These are phyloP conservation scores for Pythium brachiatum DNA, from an alignment of 352 stramenopile genomes.

Conservation along the genomic window DNA sequence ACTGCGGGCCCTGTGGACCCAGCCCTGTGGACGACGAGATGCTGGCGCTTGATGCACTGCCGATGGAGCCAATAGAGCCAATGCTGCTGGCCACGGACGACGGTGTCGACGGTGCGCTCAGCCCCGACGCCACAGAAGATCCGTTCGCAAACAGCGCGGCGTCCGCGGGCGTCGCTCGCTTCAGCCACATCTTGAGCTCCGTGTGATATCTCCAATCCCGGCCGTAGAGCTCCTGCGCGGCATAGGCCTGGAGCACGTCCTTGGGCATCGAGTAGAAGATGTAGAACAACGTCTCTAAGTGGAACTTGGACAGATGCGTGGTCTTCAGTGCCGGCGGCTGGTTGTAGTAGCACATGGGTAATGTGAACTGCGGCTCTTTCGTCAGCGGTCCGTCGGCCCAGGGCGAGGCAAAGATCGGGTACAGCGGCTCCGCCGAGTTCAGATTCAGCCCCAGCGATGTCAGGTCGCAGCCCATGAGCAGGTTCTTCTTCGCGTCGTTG, in stretches of 20 bases:
- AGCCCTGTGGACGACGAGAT: constrained; percentile 27
- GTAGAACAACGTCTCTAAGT: constrained; percentile 99
- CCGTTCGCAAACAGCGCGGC: constrained; percentile 46
- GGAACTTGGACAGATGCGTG: constrained; percentile 97
- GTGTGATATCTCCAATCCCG: constrained; percentile 97
- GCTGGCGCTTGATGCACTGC: constrained; percentile 39
- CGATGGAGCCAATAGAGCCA: constrained; percentile 59
- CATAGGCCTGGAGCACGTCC: constrained; percentile 94
- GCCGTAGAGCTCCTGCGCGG: constrained; percentile 87
- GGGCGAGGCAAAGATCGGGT: constrained; percentile 80
- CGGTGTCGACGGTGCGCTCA: constrained; percentile 24
- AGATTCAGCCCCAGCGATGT: constrained; percentile 83
- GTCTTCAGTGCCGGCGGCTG: constrained; percentile 97
- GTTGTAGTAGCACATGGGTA: constrained; percentile 88
- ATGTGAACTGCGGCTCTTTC: constrained; percentile 81
- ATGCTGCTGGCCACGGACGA: constrained; percentile 29
- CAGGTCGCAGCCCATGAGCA: constrained; percentile 77
- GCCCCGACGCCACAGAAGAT: constrained; percentile 27
- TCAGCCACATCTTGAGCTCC: constrained; percentile 98
- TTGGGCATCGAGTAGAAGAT: constrained; percentile 99
- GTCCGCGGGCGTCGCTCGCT: constrained; percentile 69
- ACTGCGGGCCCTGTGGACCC: constrained; percentile 70
- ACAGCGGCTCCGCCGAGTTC: constrained; percentile 79
- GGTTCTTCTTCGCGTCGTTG: constrained; percentile 69
- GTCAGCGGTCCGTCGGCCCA: constrained; percentile 71